Evolutionary conservation across 495 filamentous ascomycete species (phyloP).

Genomic region (Amorphotheca resinae): DNA sequence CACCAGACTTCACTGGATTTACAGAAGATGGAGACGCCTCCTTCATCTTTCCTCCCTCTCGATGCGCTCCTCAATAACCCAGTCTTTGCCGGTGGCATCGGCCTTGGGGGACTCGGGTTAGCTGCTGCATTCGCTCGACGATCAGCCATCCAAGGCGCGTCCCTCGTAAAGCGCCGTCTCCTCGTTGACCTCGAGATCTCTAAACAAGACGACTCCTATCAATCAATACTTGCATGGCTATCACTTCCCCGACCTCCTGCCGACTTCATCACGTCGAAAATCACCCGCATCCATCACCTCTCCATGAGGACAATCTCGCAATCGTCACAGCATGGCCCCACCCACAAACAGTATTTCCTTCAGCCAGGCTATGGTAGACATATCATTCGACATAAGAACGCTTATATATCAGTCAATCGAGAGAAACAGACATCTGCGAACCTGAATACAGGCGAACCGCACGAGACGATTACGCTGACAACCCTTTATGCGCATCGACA

Average conservation of each 20-base stretch:
- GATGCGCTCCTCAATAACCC: constrained; percentile 43
- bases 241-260: constrained; percentile 55
- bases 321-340: constrained; percentile 49
- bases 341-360: constrained; percentile 58
- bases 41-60: constrained; percentile 26
- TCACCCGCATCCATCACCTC: constrained; percentile 38
- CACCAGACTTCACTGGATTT: no score
- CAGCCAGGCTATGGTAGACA: constrained; percentile 84
- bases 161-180: constrained; percentile 68
- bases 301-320: constrained; percentile 37
- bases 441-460: constrained; percentile 69
- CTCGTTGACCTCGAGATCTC: constrained; percentile 93
- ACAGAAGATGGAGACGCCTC: neutral
- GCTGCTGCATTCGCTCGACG: constrained; percentile 63
- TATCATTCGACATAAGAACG: constrained; percentile 70
- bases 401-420: constrained; percentile 74
- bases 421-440: constrained; percentile 64
- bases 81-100: constrained; percentile 53
- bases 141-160: constrained; percentile 52
- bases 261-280: constrained; percentile 27
- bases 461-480: constrained; percentile 88
- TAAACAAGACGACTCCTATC: constrained; percentile 83
- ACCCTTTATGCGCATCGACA: constrained; percentile 79
- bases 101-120: constrained; percentile 77
- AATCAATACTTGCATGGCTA: constrained; percentile 91